phyloP scores from a whole-genome alignment of 352 stramenopile species.

The Phytophthora cajani region DNA sequence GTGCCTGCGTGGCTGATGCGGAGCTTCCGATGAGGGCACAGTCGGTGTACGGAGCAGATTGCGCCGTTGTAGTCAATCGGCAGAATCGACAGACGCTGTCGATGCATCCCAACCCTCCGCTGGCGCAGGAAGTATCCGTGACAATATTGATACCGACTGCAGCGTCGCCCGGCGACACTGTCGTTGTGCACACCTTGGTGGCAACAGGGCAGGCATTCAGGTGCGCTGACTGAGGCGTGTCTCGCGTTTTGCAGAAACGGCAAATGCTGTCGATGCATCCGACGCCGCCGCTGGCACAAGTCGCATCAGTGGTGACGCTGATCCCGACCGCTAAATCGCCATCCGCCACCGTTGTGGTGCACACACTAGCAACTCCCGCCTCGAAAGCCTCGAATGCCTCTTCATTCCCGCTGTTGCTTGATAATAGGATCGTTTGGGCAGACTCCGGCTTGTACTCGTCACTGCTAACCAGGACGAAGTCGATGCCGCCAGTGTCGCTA shows the following conservation, averaged over 20 bases:
- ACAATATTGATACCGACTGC: conserved; percentile 40
- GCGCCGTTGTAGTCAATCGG: conserved; percentile 18
- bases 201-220: conserved; percentile 16
- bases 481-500: background rate
- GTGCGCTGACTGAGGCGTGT: conserved; percentile 20
- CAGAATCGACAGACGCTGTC: conserved; percentile 47
- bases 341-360: conserved; percentile 29
- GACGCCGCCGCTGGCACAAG: conserved; percentile 28
- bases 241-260: conserved; percentile 36
- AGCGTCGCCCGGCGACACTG: conserved; percentile 27
- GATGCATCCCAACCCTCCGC: conserved; percentile 48
- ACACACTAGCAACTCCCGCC: conserved; percentile 8
- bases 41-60: conserved; percentile 30
- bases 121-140: conserved; percentile 32
- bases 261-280: conserved; percentile 46
- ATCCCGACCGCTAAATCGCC: conserved; percentile 41
- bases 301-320: conserved; percentile 27
- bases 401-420: background rate
- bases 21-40: conserved; percentile 19
- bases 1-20: background rate
- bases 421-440: background rate
- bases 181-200: conserved; percentile 19
- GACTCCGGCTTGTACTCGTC: background rate
- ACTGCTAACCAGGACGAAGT: background rate
- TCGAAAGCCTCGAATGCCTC: conserved; percentile 4